Base-by-base conservation (phyloP, 2,329 filamentous ascomycete species). In the Claviceps arundinis region DNA sequence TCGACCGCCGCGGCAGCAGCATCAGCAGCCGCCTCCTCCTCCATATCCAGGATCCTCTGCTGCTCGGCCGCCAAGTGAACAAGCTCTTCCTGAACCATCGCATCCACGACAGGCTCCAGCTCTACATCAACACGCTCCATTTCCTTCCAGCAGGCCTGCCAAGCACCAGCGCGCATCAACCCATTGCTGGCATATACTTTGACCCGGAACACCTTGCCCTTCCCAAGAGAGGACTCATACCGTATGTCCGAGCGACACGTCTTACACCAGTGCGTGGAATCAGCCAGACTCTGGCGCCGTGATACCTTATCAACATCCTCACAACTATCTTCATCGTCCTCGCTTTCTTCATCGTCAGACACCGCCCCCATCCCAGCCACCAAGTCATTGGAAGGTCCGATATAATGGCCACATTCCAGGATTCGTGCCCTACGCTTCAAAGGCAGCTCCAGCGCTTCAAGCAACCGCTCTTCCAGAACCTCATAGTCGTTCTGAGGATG, bases 111-210 rank as follows among this genome's bases (percentile, higher is more conserved):
- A 3, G 93, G 86, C 60, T 87, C 81, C 50, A 98, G 80, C 67
- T 97, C 91, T 1, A 95, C 87, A 62, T 98, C 93, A 0, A 97
- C 88, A n/a, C 91, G 80, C 69, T 98, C 93, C 93, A 98, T 98
- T 68, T 97, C 91, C 59, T 81, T 86, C 91, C 91, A 98, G 54
- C 88, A 91, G 2, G 90, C 90, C 4, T 81, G 80, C 93, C 93
- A 98, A 0, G 93, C 91, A 0, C 89, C 89, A 5, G 88, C 84
- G 54, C 83, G 81, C 88, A 98, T 95, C 47, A 97, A 72, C 0
- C 93, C 93, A 66, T 97, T 98, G 50, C 89, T 91, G 1, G 93
- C 93, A 62, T 91, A 98, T 1, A 97, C 84, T 63, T 89, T 93
- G 65, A 97, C 77, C 34, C 82, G 78, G 73, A 88, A 93, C 48